Base-by-base conservation (phyloP, 1,139 yeast genomes). In the Kluyveromyces sp. region DNA sequence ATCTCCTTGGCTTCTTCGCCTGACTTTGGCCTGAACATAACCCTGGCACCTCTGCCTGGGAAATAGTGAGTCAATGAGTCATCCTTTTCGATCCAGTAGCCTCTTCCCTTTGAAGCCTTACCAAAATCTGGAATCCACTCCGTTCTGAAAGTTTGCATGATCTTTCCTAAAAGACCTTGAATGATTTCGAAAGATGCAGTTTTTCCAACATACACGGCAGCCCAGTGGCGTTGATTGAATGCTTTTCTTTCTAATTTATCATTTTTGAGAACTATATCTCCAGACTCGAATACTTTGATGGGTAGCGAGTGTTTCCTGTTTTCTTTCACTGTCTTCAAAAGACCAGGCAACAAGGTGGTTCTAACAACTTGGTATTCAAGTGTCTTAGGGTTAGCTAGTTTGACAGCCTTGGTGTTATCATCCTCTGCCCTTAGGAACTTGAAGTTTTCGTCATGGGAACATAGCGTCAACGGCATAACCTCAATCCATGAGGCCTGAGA, bases 361-460 rank as follows among this genome's bases (percentile, higher is more conserved):
- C 98, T 83, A 33, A 94, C 97, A 48, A 94, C 98, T 71, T 94
- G 96, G 67, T 92, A 94, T 69, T 94, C 99, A 42, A 80, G 68
- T 17, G 98, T 92, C 72, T 94, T 94, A 50, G 99, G 99, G 68
- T 94, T 94, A 47, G 85, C 97, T 57, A 94, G 77, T 57, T 83
- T 80, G 45, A 94, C 97, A 33, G 94, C 97, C 44, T 70, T 70
- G 17, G 75, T 75, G 51, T 77, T 77, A 61, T 88, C 94, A 64
- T 92, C 97, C 45, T 65, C 64, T 45, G 73, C 72, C 64, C 88
- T 80, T 62, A 94, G 75, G 70, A 78, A 89, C 61, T 78, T 81
- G 75, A 87, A 94, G 70, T 92, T 92, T 70, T 94, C 99, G 63
- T 89, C 96, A 56, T 88, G 96, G 17, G 97, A 89, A 64, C 96